Evolutionary conservation across 805 yeast species (phyloP).

Genomic region (Cyberlindnera saturnus): DNA sequence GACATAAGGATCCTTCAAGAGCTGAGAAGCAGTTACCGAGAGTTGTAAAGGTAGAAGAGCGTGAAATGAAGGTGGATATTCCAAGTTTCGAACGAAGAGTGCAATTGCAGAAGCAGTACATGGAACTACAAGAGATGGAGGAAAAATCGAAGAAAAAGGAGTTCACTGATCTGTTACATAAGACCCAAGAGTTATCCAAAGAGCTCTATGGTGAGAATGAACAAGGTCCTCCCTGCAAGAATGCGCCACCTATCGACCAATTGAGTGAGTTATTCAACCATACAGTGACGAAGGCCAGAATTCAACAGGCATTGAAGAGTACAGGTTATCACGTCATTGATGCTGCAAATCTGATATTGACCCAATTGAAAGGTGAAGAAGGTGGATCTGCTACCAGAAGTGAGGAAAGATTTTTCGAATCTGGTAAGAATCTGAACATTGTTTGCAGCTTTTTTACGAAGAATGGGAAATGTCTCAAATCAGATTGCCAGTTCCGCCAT

Average conservation of each 20-base stretch:
- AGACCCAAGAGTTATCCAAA: constrained; percentile 14
- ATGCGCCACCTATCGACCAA: constrained; percentile 30
- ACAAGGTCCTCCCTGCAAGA: constrained; percentile 2
- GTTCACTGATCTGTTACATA: constrained; percentile 14
- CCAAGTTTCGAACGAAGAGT: constrained; percentile 23
- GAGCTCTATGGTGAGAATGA: constrained; percentile 15
- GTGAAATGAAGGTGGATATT: constrained; percentile 15
- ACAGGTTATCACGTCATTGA: constrained; percentile 31
- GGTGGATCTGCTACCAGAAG: not conserved
- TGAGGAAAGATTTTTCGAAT: constrained; percentile 7
- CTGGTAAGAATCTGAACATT: constrained; percentile 15
- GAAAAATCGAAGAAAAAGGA: constrained; percentile 5
- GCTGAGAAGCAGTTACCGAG: constrained; percentile 8
- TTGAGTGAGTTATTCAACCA: constrained; percentile 29
- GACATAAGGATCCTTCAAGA: constrained; percentile 29
- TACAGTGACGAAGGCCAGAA: constrained; percentile 26
- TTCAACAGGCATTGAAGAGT: constrained; percentile 30
- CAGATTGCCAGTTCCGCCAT: constrained; percentile 41
- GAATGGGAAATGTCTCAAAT: constrained; percentile 35
- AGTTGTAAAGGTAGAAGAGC: constrained; percentile 18
- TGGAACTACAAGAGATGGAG: constrained; percentile 9
- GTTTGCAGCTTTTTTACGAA: constrained; percentile 37
- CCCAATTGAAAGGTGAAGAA: constrained; percentile 15
- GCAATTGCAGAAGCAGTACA: constrained; percentile 20
- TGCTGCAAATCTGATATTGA: constrained; percentile 16